phyloP scores from a whole-genome alignment of 306 rosid genomes.

The Alnus glutinosa region DNA sequence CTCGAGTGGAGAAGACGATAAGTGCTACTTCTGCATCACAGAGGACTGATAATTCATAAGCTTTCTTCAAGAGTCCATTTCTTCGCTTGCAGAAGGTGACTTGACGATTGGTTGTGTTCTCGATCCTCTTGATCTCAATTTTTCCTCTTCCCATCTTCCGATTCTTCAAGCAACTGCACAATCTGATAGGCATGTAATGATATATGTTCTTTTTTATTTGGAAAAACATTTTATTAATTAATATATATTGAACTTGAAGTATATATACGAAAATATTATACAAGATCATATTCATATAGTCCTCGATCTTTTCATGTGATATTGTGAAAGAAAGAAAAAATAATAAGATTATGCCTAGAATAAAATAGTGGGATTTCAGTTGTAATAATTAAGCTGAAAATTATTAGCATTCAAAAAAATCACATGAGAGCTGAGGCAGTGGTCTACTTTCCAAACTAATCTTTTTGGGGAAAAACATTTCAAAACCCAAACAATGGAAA shows the following conservation, averaged over 20 bases:
- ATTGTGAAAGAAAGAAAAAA: too few relatives aligned
- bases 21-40: constrained; percentile 95
- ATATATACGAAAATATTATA: too few relatives aligned
- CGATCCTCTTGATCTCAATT: constrained; percentile 93
- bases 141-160: constrained; percentile 83
- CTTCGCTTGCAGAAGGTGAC: constrained; percentile 97
- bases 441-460: too few relatives aligned
- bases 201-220: background rate
- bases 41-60: constrained; percentile 87
- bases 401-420: too few relatives aligned
- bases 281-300: too few relatives aligned
- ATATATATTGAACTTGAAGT: too few relatives aligned
- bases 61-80: constrained; percentile 88
- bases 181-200: too few relatives aligned
- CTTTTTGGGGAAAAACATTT: background rate
- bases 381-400: too few relatives aligned
- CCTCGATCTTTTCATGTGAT: too few relatives aligned
- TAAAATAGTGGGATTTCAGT: too few relatives aligned
- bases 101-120: constrained; percentile 84
- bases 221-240: background rate
- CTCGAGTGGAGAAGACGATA: constrained; percentile 89
- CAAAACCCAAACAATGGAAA: background rate
- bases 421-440: too few relatives aligned
- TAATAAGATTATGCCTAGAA: too few relatives aligned
- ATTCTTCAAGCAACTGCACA: background rate